phyloP scores from a whole-genome alignment of 2,329 filamentous ascomycete genomes.

The Colletotrichum chlorophyti region DNA sequence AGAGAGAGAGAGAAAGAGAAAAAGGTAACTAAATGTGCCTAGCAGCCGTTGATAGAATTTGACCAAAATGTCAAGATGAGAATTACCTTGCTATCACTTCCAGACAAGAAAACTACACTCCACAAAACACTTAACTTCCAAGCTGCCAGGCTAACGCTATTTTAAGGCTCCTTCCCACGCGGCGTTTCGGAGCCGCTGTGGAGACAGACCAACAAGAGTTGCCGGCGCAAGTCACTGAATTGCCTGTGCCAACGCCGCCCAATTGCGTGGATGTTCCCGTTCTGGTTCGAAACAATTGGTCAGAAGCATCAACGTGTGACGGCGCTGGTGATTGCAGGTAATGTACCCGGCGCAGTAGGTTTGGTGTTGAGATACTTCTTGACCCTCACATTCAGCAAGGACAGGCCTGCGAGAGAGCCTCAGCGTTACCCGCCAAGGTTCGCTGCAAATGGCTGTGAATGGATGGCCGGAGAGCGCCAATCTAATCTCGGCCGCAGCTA shows the following conservation, averaged over 20 bases:
- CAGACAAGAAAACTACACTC: neutral
- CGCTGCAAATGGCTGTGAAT: slow-evolving; percentile 4
- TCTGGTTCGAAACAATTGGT: slow-evolving; percentile 5
- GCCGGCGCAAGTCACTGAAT: too few relatives aligned
- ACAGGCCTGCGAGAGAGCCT: slow-evolving; percentile 1
- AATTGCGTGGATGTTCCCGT: neutral
- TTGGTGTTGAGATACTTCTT: neutral
- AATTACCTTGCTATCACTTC: neutral
- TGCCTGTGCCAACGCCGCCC: too few relatives aligned
- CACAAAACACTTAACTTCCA: neutral
- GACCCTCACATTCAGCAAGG: neutral
- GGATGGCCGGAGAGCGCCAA: too few relatives aligned
- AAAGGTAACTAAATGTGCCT: too few relatives aligned
- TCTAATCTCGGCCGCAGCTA: slow-evolving; percentile 15
- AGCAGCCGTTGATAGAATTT: too few relatives aligned
- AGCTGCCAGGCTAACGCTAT: too few relatives aligned
- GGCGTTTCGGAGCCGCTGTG: slow-evolving; percentile 15
- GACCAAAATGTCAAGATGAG: too few relatives aligned
- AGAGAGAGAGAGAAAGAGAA: too few relatives aligned
- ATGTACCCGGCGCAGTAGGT: neutral
- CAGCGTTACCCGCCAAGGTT: slow-evolving; percentile 14
- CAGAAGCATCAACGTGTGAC: neutral
- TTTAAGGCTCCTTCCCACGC: slow-evolving; percentile 4
- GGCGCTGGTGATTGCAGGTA: neutral
- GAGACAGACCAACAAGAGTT: neutral